A percentile compares a stretch with the other conserved stretches of the same genome.
Evolutionary conservation across 2,329 filamentous ascomycete species (phyloP).

Genomic region (Emmonsiellopsis sp.): DNA sequence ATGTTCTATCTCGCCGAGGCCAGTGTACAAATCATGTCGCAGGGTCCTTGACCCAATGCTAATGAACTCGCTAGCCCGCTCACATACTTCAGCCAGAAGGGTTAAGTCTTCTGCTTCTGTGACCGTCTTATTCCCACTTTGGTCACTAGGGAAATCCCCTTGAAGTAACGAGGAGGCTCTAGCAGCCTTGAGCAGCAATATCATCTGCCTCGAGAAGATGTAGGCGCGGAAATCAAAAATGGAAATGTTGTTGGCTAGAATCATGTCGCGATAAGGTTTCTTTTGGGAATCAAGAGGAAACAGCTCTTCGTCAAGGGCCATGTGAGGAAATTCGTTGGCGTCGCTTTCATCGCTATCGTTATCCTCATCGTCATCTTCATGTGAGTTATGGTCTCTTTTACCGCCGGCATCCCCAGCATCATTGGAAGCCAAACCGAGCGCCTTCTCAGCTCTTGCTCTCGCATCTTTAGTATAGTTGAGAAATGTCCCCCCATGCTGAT

Average conservation of each 20-base stretch:
- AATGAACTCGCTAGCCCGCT: slow-evolving; percentile 73
- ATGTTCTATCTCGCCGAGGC: slow-evolving; percentile 38
- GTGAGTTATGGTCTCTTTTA: slow-evolving; percentile 10
- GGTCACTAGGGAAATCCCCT: slow-evolving; percentile 14
- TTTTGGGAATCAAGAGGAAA: slow-evolving; percentile 44
- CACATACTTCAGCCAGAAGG: slow-evolving; percentile 78
- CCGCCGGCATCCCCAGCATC: slow-evolving; percentile 10
- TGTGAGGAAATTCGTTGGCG: slow-evolving; percentile 9
- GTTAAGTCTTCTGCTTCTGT: slow-evolving; percentile 64
- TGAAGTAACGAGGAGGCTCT: slow-evolving; percentile 42
- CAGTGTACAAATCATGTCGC: slow-evolving; percentile 64
- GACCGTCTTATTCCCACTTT: slow-evolving; percentile 38
- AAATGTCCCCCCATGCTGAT: slow-evolving; percentile 63
- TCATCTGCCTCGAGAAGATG: slow-evolving; percentile 81
- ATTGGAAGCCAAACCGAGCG: slow-evolving; percentile 31
- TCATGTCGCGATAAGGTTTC: slow-evolving; percentile 84
- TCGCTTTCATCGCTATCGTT: slow-evolving; percentile 19
- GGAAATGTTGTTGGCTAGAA: slow-evolving; percentile 89
- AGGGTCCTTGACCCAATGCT: slow-evolving; percentile 70
- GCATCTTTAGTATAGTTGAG: slow-evolving; percentile 65
- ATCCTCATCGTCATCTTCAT: slow-evolving; percentile 20
- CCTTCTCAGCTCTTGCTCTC: slow-evolving; percentile 47
- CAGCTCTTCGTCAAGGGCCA: slow-evolving; percentile 21
- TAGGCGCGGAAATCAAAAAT: slow-evolving; percentile 93
- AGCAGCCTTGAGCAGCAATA: slow-evolving; percentile 71